These are phyloP conservation scores for Plantago lanceolata DNA, from an alignment of 305 asterid species.

Conservation along the genomic window DNA sequence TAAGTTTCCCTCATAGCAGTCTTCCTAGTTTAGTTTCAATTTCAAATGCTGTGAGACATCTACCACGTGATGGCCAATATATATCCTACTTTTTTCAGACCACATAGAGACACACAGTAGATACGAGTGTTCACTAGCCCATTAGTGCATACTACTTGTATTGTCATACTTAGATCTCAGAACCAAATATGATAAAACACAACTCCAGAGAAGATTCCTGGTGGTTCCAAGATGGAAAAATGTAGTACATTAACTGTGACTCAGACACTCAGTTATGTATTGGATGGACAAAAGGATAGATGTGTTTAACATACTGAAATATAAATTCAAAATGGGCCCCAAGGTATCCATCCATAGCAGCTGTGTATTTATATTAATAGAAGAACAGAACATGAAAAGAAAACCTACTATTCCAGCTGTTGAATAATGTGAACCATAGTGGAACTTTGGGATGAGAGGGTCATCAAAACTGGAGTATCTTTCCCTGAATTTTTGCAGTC, in stretches of 20 bases:
- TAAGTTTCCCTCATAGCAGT: conserved; percentile 13
- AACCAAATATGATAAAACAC: conserved; percentile 2
- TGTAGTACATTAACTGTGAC: background rate
- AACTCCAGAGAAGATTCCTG: conserved; percentile 8
- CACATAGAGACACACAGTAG: background rate
- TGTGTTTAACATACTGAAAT: conserved; percentile 6
- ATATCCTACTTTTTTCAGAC: too few relatives aligned
- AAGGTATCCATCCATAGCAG: too few relatives aligned
- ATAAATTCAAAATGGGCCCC: conserved; percentile 17
- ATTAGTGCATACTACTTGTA: conserved; percentile 4
- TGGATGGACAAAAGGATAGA: background rate
- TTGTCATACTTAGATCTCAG: conserved; percentile 6
- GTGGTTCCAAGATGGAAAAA: too few relatives aligned
- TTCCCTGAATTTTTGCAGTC: conserved; percentile 81
- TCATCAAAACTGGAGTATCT: conserved; percentile 93
- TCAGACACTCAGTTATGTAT: background rate
- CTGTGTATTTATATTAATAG: too few relatives aligned
- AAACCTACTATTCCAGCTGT: conserved; percentile 93
- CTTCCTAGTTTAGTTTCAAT: conserved; percentile 3
- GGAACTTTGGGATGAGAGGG: conserved; percentile 93
- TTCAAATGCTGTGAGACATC: too few relatives aligned
- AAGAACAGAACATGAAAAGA: conserved; percentile 8
- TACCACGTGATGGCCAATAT: too few relatives aligned
- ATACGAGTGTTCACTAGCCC: conserved; percentile 11
- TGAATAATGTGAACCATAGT: conserved; percentile 97